phyloP scores from a whole-genome alignment of 163 green algal species.

The Scenedesmus sp. region DNA sequence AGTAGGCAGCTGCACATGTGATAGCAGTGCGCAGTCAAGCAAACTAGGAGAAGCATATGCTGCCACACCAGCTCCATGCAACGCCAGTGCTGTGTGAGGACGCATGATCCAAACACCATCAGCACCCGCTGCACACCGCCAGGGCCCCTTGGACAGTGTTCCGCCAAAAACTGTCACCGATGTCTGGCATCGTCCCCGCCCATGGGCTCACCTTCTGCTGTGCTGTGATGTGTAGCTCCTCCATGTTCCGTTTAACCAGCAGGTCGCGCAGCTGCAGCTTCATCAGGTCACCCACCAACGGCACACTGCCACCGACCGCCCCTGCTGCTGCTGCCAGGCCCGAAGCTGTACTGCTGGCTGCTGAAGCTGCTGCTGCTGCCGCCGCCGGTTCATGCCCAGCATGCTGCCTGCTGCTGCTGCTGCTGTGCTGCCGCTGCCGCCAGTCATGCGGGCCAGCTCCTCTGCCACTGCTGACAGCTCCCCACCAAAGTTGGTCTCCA shows the following conservation, averaged over 20 bases:
- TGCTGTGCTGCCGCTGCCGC: background rate
- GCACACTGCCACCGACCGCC: background rate
- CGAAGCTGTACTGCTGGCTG: conserved; percentile 37
- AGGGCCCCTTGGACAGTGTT: background rate
- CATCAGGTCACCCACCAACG: conserved; percentile 55
- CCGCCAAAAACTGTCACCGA: background rate
- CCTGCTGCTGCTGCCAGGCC: conserved; percentile 4
- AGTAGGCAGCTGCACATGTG: background rate
- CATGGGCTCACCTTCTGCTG: conserved; percentile 40
- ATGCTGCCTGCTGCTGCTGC: conserved; percentile 7
- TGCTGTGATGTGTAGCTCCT: conserved; percentile 62
- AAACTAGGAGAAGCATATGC: background rate
- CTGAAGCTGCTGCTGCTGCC: conserved; percentile 27
- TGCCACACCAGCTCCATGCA: background rate
- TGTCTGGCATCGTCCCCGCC: background rate
- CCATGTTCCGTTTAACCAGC: conserved; percentile 67
- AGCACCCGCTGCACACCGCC: background rate
- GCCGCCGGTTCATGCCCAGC: conserved; percentile 4
- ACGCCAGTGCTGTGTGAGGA: background rate
- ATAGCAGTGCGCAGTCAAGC: background rate
- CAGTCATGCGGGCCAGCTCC: conserved; percentile 62
- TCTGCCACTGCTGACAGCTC: conserved; percentile 66
- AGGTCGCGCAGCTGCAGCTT: conserved; percentile 71
- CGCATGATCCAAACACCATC: background rate
- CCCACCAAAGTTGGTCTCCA: conserved; percentile 59